Base-by-base conservation (phyloP, 129 eudicot genomes). In the Escallonia herrerae region DNA sequence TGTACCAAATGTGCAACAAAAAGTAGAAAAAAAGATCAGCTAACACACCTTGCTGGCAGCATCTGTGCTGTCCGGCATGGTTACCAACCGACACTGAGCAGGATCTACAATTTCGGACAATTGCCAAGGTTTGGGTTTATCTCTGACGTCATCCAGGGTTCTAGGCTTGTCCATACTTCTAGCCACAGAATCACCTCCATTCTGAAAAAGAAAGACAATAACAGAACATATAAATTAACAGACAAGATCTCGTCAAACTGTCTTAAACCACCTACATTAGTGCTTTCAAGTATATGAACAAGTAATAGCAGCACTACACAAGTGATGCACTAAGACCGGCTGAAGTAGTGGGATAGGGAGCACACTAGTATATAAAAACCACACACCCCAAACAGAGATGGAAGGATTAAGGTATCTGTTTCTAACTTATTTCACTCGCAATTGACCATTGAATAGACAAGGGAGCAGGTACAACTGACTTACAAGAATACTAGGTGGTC, bases 1-100 rank as follows among this genome's bases (percentile, higher is more conserved):
- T 22, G 33, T 22, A 55, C 57, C 60, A 61, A 49, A 49, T 51
- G 33, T 45, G 43, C 64, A 53, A 63, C 8, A 37, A 5, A 66
- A 14, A 22, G 42, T 56, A 65, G 45, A 53, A 13, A 49, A 8
- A 59, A 13, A 58, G 40, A 60, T 38, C 40, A 64, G 47, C 9
- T 38, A 40, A 68, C 76, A 42, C 55, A 90, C 97, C 91, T 79
- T 84, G 70, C 74, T 74, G 62, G 83, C 57, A 65, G 80, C 77
- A 54, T 90, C 97, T 65, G 85, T 45, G 61, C 79, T 83, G 56
- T 86, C 93, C 9, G 97, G 93, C 83, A 90, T 58, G 67, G 95
- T 82, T 72, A 90, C 87, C 80, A 82, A 57, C 51, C 90, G 86
- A 62, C 89, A 87, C 60, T 78, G 85, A 59, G 66, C 80, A 63